Evolutionary conservation across 2,329 filamentous ascomycete species (phyloP).

Genomic region (Microdochium bolleyi): DNA sequence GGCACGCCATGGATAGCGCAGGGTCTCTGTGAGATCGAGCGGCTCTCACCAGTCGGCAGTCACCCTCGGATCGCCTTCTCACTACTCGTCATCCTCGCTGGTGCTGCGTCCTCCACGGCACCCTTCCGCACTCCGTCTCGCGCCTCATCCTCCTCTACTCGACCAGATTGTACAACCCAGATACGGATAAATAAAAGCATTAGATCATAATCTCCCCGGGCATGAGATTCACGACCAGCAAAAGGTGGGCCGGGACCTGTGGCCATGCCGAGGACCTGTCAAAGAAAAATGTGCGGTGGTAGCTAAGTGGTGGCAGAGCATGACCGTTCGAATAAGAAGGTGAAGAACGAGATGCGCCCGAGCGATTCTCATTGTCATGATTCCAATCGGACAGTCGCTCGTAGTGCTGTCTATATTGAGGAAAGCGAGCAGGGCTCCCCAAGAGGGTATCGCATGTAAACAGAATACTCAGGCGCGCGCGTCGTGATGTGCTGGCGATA

Average conservation of each 20-base stretch:
- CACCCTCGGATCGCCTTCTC: neutral
- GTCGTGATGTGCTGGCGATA: neutral
- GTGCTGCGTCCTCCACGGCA: neutral
- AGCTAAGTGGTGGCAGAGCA: slow-evolving; percentile 10
- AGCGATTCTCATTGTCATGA: neutral
- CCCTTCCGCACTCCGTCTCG: slow-evolving; percentile 7
- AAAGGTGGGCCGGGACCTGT: slow-evolving; percentile 22
- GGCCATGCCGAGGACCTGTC: slow-evolving; percentile 12
- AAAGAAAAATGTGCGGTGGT: slow-evolving; percentile 9
- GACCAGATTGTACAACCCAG: neutral
- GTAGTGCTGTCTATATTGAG: neutral
- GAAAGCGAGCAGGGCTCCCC: neutral
- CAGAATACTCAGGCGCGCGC: neutral
- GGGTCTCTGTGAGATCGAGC: neutral
- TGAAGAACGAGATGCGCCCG: slow-evolving; percentile 11
- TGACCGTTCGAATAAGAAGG: slow-evolving; percentile 13
- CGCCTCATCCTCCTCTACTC: neutral
- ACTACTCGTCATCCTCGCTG: neutral
- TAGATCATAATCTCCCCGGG: slow-evolving; percentile 20
- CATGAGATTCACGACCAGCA: slow-evolving; percentile 21
- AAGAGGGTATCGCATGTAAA: neutral
- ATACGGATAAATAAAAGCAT: slow-evolving; percentile 14
- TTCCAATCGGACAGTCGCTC: neutral
- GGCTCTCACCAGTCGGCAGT: neutral
- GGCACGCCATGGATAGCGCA: neutral